Evolutionary conservation across 257 asterid species (phyloP).

Genomic region (Striga asiatica): DNA sequence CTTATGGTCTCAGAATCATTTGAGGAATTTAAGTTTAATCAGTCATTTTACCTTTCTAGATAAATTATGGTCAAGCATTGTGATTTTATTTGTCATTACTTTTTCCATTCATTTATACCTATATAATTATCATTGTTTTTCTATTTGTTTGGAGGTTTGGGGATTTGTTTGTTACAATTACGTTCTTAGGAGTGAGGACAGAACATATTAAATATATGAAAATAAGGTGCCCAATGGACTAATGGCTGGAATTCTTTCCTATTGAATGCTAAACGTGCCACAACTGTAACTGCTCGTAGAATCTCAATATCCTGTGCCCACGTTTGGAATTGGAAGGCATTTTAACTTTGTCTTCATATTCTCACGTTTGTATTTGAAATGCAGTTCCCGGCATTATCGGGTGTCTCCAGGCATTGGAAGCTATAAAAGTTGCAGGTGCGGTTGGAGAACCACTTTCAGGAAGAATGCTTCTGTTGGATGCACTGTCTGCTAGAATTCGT

Average conservation of each 20-base stretch:
- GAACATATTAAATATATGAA: too few relatives aligned
- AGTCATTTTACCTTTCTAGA: not conserved
- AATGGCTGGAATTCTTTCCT: too few relatives aligned
- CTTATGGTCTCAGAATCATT: not conserved
- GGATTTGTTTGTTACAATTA: too few relatives aligned
- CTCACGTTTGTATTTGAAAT: not conserved
- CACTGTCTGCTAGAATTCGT: slow-evolving; percentile 65
- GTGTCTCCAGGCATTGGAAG: slow-evolving; percentile 92
- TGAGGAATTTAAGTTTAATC: not conserved
- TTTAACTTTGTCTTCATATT: not conserved
- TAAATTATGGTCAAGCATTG: not conserved
- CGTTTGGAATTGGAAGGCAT: not conserved
- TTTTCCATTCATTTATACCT: too few relatives aligned
- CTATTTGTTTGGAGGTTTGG: too few relatives aligned
- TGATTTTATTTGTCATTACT: too few relatives aligned
- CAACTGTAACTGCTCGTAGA: not conserved
- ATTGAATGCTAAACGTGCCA: not conserved
- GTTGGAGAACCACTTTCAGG: slow-evolving; percentile 92
- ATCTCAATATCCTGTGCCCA: not conserved
- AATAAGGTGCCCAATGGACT: too few relatives aligned
- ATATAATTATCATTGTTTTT: too few relatives aligned
- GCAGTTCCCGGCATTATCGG: slow-evolving; percentile 96
- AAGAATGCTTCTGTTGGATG: slow-evolving; percentile 81
- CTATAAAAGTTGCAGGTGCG: slow-evolving; percentile 69
- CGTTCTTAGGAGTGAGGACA: too few relatives aligned